Percentiles rank a stretch among this genome's conserved stretches.
Evolutionary conservation across 306 rosid genomes (phyloP).

Genomic region (Begonia masoniana): DNA sequence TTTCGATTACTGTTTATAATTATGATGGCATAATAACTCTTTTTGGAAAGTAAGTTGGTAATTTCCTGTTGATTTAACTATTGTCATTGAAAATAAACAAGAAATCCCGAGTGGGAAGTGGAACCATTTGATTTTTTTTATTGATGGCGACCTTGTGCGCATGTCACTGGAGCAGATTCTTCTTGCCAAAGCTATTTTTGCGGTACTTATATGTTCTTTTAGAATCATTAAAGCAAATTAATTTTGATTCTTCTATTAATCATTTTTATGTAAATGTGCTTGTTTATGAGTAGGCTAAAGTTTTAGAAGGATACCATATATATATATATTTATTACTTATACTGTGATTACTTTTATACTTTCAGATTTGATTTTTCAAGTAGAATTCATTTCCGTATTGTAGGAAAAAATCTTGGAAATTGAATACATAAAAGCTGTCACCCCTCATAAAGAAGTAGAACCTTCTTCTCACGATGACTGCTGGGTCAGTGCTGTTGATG

Average conservation of each 20-base stretch:
- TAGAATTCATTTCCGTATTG: constrained; percentile 1
- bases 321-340: background rate
- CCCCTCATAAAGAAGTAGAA: constrained; percentile 74
- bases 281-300: too few relatives aligned
- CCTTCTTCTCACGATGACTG: constrained; percentile 80
- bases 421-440: constrained; percentile 59
- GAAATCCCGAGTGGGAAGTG: constrained; percentile 38
- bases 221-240: background rate
- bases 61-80: background rate
- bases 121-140: constrained; percentile 84
- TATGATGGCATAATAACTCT: background rate
- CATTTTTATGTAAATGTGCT: background rate
- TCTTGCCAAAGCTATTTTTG: constrained; percentile 69
- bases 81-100: constrained; percentile 13
- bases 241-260: background rate
- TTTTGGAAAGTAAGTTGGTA: too few relatives aligned
- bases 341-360: background rate
- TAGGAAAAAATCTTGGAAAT: constrained; percentile 82
- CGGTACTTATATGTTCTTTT: constrained; percentile 25
- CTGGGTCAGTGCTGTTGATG: constrained; percentile 98
- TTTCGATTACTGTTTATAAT: background rate
- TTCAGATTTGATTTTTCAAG: constrained; percentile 1
- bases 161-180: constrained; percentile 82
- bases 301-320: too few relatives aligned
- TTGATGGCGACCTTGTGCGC: constrained; percentile 74